Conservation (phyloP, 345 rosid genomes). For the Reutealis trisperma region DNA sequence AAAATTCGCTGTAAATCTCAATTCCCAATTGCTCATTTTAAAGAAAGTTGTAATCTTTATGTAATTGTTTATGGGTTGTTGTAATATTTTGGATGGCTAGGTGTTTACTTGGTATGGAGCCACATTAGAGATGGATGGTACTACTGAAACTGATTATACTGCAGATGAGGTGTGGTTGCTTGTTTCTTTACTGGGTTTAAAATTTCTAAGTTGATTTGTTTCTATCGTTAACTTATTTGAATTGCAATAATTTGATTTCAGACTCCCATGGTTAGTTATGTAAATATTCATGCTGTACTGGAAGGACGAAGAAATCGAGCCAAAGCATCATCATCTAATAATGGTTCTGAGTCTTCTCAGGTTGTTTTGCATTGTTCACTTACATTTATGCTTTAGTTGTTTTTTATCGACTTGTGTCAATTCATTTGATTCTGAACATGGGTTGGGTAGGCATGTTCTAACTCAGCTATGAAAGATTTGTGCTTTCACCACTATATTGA, state of each 20-base stretch:
- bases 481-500: too few species aligned
- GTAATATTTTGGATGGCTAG: constrained; percentile 30
- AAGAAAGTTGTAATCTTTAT: background rate
- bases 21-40: background rate
- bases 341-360: constrained; percentile 57
- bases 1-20: constrained; percentile 70
- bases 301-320: constrained; percentile 72
- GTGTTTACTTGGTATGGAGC: constrained; percentile 98
- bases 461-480: background rate
- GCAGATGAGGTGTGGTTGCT: constrained; percentile 70
- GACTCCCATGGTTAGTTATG: constrained; percentile 97
- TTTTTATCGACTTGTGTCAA: background rate
- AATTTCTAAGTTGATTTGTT: background rate
- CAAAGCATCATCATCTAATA: constrained; percentile 51
- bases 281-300: constrained; percentile 79
- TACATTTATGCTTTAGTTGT: background rate
- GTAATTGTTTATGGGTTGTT: background rate
- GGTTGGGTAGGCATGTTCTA: background rate
- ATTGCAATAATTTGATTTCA: constrained; percentile 22
- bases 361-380: constrained; percentile 26
- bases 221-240: background rate
- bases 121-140: constrained; percentile 82
- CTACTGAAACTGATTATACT: constrained; percentile 85
- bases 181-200: background rate
- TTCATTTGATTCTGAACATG: too few species aligned